These are phyloP conservation scores for Bertia moriformis DNA, from an alignment of 2,329 filamentous ascomycete species.

Conservation along the genomic window DNA sequence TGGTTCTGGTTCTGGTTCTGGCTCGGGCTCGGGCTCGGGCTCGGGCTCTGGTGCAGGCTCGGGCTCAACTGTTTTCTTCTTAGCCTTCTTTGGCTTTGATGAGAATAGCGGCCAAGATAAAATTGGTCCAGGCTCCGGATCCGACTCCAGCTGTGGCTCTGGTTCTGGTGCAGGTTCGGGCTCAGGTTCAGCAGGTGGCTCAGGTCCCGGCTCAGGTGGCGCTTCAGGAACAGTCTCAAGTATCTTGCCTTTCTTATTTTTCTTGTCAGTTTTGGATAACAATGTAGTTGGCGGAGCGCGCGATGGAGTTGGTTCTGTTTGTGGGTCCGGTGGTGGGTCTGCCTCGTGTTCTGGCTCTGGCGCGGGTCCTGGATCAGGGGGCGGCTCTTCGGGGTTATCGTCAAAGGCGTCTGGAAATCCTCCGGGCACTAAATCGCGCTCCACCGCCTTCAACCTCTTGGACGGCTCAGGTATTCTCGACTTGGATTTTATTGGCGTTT, in stretches of 20 bases:
- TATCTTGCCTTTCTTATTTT: too few relatives aligned
- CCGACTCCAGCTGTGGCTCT: too few relatives aligned
- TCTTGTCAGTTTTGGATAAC: too few relatives aligned
- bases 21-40: constrained; percentile 9
- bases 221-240: too few relatives aligned
- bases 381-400: constrained; percentile 15
- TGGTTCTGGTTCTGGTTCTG: constrained; percentile 6
- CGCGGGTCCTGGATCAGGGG: constrained; percentile 6
- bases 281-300: too few relatives aligned
- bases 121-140: not conserved
- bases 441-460: constrained; percentile 8
- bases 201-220: too few relatives aligned
- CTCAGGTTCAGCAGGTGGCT: not conserved
- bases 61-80: constrained; percentile 4
- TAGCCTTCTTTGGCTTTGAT: constrained; percentile 23
- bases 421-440: constrained; percentile 16
- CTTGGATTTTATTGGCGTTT: not conserved
- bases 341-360: too few relatives aligned
- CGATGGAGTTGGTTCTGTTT: too few relatives aligned
- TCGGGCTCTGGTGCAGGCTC: constrained; percentile 7
- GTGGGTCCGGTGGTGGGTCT: too few relatives aligned
- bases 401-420: constrained; percentile 24
- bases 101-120: constrained; percentile 4
- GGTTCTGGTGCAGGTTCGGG: too few relatives aligned
- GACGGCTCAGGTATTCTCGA: not conserved